Conservation (phyloP, 306 rosid genomes). For the Ormosia emarginata region DNA sequence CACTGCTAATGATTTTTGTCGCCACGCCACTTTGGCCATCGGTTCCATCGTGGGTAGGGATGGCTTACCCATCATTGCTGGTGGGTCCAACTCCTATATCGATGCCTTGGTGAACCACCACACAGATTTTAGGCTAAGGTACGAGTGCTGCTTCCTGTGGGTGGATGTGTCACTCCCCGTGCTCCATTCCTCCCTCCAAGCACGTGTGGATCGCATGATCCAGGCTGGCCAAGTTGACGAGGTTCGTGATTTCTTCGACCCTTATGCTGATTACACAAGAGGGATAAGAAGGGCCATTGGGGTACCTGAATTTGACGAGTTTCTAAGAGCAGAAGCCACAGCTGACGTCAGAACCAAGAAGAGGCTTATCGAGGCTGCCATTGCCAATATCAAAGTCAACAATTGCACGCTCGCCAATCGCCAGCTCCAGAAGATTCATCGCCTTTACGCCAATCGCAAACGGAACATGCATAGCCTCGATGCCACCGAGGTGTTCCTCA, state of each 20-base stretch:
- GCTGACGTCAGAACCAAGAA: constrained; percentile 1
- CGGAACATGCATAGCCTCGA: constrained; percentile 35
- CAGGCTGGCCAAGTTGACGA: constrained; percentile 36
- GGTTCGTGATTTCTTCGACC: constrained; percentile 33
- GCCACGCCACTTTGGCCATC: constrained; percentile 29
- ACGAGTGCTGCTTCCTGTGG: constrained; percentile 49
- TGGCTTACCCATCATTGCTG: constrained; percentile 43
- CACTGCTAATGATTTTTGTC: constrained; percentile 35
- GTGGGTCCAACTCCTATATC: constrained; percentile 47
- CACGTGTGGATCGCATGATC: constrained; percentile 46
- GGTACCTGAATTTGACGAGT: constrained; percentile 39
- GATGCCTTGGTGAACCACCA: constrained; percentile 30
- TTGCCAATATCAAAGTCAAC: constrained; percentile 26
- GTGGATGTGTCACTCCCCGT: constrained; percentile 26
- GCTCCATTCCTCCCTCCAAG: constrained; percentile 29
- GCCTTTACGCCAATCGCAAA: constrained; percentile 26
- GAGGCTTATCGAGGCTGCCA: constrained; percentile 27
- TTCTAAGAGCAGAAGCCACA: constrained; percentile 5
- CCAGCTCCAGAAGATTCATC: constrained; percentile 36
- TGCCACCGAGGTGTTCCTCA: constrained; percentile 24
- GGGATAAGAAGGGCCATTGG: constrained; percentile 47
- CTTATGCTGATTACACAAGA: constrained; percentile 3
- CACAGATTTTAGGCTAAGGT: constrained; percentile 19
- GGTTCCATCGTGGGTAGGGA: constrained; percentile 34
- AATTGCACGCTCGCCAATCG: constrained; percentile 38